Evolutionary conservation across 2,329 filamentous ascomycete genomes (phyloP).

Genomic region (Fragosphaeria purpurea): DNA sequence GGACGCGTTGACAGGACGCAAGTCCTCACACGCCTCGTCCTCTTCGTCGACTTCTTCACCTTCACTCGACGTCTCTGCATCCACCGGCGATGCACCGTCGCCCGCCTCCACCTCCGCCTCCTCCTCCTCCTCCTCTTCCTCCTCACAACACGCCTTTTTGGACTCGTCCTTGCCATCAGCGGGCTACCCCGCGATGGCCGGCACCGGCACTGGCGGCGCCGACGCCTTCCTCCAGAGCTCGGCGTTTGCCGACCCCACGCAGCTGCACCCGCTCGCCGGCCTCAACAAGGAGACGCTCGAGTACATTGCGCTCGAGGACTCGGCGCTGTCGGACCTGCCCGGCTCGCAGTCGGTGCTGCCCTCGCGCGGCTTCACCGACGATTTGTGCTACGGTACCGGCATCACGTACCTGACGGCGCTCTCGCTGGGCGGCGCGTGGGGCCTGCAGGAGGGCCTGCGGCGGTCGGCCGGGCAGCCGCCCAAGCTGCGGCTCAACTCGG

Average conservation of each 20-base stretch:
- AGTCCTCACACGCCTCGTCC: slow-evolving; percentile 23
- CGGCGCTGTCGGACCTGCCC: slow-evolving; percentile 73
- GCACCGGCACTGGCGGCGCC: slow-evolving; percentile 57
- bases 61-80: slow-evolving; percentile 14
- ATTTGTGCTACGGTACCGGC: slow-evolving; percentile 94
- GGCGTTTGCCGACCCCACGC: slow-evolving; percentile 72
- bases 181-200: slow-evolving; percentile 1
- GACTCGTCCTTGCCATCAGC: slow-evolving; percentile 42
- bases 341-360: slow-evolving; percentile 81
- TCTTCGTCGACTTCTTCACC: slow-evolving; percentile 24
- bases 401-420: slow-evolving; percentile 87
- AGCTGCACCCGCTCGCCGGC: slow-evolving; percentile 86
- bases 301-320: slow-evolving; percentile 90
- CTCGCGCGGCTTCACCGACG: slow-evolving; percentile 93
- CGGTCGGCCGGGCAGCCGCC: slow-evolving; percentile 69
- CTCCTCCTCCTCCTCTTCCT: slow-evolving; percentile 35
- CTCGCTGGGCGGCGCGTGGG: slow-evolving; percentile 81
- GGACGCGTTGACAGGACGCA: slow-evolving; percentile 52
- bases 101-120: slow-evolving; percentile 42
- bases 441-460: slow-evolving; percentile 77
- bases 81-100: slow-evolving; percentile 13
- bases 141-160: slow-evolving; percentile 37
- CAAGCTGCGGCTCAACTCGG: slow-evolving; percentile 85
- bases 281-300: slow-evolving; percentile 88
- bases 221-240: slow-evolving; percentile 74